phyloP scores from a whole-genome alignment of 768 basidiomycete genomes.

The Lactifluus pinguis region DNA sequence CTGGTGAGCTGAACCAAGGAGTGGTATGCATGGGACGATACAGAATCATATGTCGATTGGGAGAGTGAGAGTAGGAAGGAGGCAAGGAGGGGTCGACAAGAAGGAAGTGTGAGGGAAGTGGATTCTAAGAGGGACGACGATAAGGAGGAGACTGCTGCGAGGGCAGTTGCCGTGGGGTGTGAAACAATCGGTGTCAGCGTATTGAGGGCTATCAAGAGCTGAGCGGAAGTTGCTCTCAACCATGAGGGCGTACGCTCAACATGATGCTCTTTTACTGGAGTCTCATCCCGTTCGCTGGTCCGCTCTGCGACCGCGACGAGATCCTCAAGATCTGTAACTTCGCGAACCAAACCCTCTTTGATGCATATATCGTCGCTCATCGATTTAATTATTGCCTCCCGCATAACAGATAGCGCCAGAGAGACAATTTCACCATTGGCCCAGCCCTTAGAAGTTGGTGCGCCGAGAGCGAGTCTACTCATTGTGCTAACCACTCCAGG shows the following conservation, averaged over 20 bases:
- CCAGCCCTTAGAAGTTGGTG: constrained; percentile 50
- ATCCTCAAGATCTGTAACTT: constrained; percentile 54
- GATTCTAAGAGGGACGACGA: constrained; percentile 43
- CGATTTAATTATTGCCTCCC: constrained; percentile 42
- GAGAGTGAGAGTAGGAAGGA: constrained; percentile 68
- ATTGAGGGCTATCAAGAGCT: constrained; percentile 77
- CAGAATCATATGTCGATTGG: constrained; percentile 44
- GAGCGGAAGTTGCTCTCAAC: constrained; percentile 73
- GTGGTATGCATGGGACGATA: constrained; percentile 40
- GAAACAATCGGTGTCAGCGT: constrained; percentile 58
- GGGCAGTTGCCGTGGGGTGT: constrained; percentile 63
- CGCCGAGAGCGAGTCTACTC: constrained; percentile 59
- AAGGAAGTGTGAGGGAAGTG: constrained; percentile 57
- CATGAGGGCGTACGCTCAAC: constrained; percentile 45
- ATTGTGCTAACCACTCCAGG: constrained; percentile 78
- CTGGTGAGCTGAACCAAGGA: constrained; percentile 40
- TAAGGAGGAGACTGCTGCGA: constrained; percentile 47
- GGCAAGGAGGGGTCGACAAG: constrained; percentile 56
- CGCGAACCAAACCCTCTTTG: constrained; percentile 47
- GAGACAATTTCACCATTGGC: constrained; percentile 62
- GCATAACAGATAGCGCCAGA: constrained; percentile 48
- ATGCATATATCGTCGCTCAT: constrained; percentile 63
- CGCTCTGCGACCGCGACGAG: constrained; percentile 32
- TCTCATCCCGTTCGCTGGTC: background rate
- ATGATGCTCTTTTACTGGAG: background rate